Evolutionary conservation across 345 rosid genomes (phyloP), one percentile per base, ranked within the genome.

Genomic region (Euclidium syriacum): DNA sequence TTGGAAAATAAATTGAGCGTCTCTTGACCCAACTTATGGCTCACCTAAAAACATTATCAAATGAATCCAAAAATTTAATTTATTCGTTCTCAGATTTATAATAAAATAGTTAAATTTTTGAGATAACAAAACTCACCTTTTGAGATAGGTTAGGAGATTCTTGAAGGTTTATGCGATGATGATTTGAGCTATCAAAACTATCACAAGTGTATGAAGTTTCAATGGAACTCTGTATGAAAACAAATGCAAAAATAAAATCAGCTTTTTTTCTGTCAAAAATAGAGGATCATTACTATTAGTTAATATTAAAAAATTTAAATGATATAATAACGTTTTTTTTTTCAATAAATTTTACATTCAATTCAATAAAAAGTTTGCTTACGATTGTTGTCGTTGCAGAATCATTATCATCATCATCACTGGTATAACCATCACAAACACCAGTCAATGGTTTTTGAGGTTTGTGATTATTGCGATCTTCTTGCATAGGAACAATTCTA

Each of bases 131-230:
- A 32, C 53, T 65, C 20, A 65, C 70, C 62, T 53, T 24, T 30
- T 52, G 69, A 32, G 26, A 4, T 10, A 55, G 54, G 26, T 33
- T 34, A 7, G 54, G 55, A 43, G 47, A 18, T 14, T 12, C 11
- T 24, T 42, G 61, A 0, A 55, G 30, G 29, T 38, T 41, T 63
- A 39, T 20, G 59, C 41, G 32, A 20, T 10, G n/a, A n/a, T n/a
- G 50, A n/a, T 63, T 51, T 12, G 68, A 63, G 32, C 42, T 39
- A 19, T 32, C 68, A 39, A 63, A 63, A 51, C 55, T 65, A 54
- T 24, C 38, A 54, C 43, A 42, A 38, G 49, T 19, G 57, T 48
- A 52, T 6, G n/a, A 52, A 54, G 69, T 42, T 29, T 52, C n/a
- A 23, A 52, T 41, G 3, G 43, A 52, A 1, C 10, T 6, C 64